Evolutionary conservation across 1,284 basidiomycete genomes (phyloP), one percentile per base, ranked within the genome.

Genomic region (Tetrapyrgos nigripes): DNA sequence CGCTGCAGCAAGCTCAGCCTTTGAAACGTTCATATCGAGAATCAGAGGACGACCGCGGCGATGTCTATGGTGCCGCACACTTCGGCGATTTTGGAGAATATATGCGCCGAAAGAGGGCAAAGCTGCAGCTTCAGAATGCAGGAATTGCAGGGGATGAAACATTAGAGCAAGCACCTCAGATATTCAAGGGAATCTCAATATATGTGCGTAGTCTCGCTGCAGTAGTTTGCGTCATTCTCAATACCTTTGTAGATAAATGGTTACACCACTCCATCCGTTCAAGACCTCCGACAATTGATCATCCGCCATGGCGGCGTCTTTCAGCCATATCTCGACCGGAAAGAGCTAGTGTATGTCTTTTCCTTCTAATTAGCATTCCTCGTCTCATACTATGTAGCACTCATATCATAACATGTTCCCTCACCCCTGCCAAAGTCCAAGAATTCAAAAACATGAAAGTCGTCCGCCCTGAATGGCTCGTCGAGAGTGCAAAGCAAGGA

Each of bases 371-470:
- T 28, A 44, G 37, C 17, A 29, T 19, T 21, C 19, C 17, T 40
- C 21, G 17, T 57, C 23, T 60, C 6, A 63, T 57, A 58, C n/a
- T 47, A 56, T 56, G n/a, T 63, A 92, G 91, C 40, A 96, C 94
- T 0, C 94, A 96, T 70, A 89, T 98, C 64, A 81, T 99, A 56
- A 96, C 97, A 1, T 92, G 89, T 58, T 90, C 93, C 23, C 82
- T 99, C 31, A 98, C 97, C 0, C 89, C 94, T 0, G 88, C 88
- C 53, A 98, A 98, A 75, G 83, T 94, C 49, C 84, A 85, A 48
- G 95, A 97, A 66, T 97, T 96, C 73, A 85, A 90, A 68, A 76
- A 89, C 53, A 92, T 97, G 86, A 96, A 94, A 69, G 89, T 98
- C 11, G 94, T 93, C 28, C 80, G 79, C 33, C 94, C 95, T 0